phyloP scores from a whole-genome alignment of 305 asterid species.

The Lippia alba region DNA sequence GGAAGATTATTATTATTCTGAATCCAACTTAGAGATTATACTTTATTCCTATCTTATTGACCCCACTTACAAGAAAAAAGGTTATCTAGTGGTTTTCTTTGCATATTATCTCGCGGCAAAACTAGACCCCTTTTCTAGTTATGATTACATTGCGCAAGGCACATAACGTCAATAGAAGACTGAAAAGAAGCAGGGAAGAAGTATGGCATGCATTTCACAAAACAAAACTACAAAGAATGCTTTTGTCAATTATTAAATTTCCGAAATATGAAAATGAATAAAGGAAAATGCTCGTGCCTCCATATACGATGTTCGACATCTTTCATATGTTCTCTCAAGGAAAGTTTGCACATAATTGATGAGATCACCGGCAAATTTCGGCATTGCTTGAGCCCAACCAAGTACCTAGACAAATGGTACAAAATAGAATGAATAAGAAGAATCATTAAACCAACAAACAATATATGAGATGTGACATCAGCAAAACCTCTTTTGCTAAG shows the following conservation, averaged over 20 bases:
- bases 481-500: constrained; percentile 91
- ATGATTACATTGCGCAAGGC: constrained; percentile 25
- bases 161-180: constrained; percentile 12
- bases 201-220: constrained; percentile 20
- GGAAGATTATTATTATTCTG: constrained; percentile 26
- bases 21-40: constrained; percentile 23
- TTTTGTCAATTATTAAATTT: constrained; percentile 25
- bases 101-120: constrained; percentile 15
- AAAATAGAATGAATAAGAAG: constrained; percentile 27
- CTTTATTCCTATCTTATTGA: constrained; percentile 10
- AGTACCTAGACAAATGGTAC: constrained; percentile 66
- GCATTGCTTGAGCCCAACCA: constrained; percentile 99
- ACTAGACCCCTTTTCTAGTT: constrained; percentile 25
- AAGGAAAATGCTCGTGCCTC: constrained; percentile 58
- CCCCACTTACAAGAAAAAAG: constrained; percentile 12
- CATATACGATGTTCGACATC: constrained; percentile 98
- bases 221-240: constrained; percentile 29
- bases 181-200: constrained; percentile 25
- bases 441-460: constrained; percentile 20
- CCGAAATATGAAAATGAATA: constrained; percentile 28
- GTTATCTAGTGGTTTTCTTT: constrained; percentile 8
- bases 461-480: constrained; percentile 17
- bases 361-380: constrained; percentile 90
- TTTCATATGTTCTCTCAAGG: constrained; percentile 97
- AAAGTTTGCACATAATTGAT: constrained; percentile 91